Base-by-base conservation (phyloP, 1,139 yeast genomes). In the Taphrina communis region DNA sequence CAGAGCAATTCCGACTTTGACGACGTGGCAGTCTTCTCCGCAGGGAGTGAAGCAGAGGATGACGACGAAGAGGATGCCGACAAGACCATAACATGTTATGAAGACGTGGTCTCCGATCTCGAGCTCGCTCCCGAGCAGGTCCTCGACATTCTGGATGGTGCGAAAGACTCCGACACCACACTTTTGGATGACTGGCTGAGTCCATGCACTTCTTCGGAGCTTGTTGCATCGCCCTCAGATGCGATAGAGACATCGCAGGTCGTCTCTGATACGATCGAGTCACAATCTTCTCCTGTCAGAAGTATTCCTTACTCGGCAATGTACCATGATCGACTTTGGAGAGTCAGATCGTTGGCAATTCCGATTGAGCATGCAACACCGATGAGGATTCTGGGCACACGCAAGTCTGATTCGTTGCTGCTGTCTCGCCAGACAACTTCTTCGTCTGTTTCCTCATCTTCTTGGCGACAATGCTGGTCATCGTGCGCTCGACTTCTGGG, bases 381-480 rank as follows among this genome's bases (percentile, higher is more conserved):
- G 48, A 17, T n/a, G 48, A 12, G 19, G 19, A 44, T 2, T 12
- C 9, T 17, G 14, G 42, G 6, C 11, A 2, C 2, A 12, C 19
- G 12, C 3, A 44, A 14, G 19, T 44, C 48, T 44, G 48, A 12
- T 14, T 12, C 48, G n/a, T 12, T 44, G 31, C 31, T 17, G 19
- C 6, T 6, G 12, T 44, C 48, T 14, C 19, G 6, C 8, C 21
- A 12, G 19, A 11, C 48, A 1, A 44, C 19, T 44, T 17, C 12
- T 12, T n/a, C 48, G 8, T 44, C 19, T n/a, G n/a, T 17, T n/a
- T 44, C 19, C n/a, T 44, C 48, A 44, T 44, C 48, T 12, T 7
- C 48, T 21, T 50, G 53, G 53, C 53, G 36, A 50, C 31, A 21
- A 21, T 50, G 53, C 53, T 50, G 53, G 53, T 50, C 53, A 25